Evolutionary conservation across 2,329 filamentous ascomycete species (phyloP).

Genomic region (Cercospora beticola): DNA sequence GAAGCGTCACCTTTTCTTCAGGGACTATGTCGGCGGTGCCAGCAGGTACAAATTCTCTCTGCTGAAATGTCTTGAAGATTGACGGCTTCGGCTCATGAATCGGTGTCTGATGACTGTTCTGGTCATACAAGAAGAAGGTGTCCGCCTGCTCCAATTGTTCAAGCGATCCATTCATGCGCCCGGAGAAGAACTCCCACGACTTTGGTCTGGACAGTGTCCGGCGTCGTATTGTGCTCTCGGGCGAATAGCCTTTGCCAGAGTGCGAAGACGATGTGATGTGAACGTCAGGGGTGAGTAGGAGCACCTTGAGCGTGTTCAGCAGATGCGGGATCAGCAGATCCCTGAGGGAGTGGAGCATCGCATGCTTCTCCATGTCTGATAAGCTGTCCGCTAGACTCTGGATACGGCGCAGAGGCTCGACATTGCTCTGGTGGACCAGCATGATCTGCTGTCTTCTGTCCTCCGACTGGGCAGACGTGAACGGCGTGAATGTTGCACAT

Average conservation of each 20-base stretch:
- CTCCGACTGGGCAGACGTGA: not conserved
- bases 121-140: not conserved
- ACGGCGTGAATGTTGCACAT: constrained; percentile 12
- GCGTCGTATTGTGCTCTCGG: not conserved
- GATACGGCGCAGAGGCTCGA: constrained; percentile 1
- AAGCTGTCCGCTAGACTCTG: not conserved
- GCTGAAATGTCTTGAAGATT: constrained; percentile 3
- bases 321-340: not conserved
- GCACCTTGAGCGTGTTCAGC: not conserved
- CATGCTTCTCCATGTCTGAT: constrained; percentile 1
- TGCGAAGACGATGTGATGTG: constrained; percentile 2
- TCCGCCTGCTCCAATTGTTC: not conserved
- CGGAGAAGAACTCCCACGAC: constrained; percentile 5
- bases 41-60: constrained; percentile 7
- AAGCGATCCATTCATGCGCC: not conserved
- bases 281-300: constrained; percentile 3
- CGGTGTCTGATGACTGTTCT: not conserved
- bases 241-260: constrained; percentile 1
- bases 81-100: not conserved
- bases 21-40: not conserved
- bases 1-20: not conserved
- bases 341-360: not conserved
- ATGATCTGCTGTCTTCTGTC: constrained; percentile 6
- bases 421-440: constrained; percentile 7
- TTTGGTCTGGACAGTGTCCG: not conserved